Conservation (phyloP, 2,329 filamentous ascomycete genomes). For the Alternaria brassicicola region DNA sequence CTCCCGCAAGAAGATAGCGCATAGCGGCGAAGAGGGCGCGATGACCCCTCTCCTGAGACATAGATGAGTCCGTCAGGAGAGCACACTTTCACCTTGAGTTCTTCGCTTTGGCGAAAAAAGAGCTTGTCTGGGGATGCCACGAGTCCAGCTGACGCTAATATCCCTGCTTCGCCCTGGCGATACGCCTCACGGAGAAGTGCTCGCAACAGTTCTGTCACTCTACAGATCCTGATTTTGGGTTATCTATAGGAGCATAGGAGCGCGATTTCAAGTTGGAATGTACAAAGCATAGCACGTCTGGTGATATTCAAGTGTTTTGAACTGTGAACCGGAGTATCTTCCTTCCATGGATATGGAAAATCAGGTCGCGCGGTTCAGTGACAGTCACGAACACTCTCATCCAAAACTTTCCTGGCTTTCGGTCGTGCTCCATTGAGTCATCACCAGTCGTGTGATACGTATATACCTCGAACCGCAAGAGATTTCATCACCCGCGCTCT, state of each 20-base stretch:
- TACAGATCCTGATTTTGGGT: no score
- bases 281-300: no score
- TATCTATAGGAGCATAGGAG: no score
- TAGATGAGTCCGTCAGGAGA: not conserved
- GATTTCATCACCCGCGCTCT: constrained; percentile 1
- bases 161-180: not conserved
- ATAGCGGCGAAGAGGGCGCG: not conserved
- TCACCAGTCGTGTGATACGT: not conserved
- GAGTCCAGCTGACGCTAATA: not conserved
- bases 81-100: not conserved
- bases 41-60: not conserved
- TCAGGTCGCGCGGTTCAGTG: no score
- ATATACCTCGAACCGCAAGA: not conserved
- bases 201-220: no score
- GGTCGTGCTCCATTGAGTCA: not conserved
- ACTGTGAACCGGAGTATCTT: no score
- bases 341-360: no score
- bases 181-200: not conserved
- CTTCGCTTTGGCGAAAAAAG: not conserved
- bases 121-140: not conserved
- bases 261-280: no score
- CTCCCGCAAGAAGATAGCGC: not conserved
- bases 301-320: no score
- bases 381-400: not conserved
- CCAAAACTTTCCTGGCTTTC: not conserved